Evolutionary conservation across 176 grass and related monocot species (phyloP).

Genomic region (Triticum urartu): DNA sequence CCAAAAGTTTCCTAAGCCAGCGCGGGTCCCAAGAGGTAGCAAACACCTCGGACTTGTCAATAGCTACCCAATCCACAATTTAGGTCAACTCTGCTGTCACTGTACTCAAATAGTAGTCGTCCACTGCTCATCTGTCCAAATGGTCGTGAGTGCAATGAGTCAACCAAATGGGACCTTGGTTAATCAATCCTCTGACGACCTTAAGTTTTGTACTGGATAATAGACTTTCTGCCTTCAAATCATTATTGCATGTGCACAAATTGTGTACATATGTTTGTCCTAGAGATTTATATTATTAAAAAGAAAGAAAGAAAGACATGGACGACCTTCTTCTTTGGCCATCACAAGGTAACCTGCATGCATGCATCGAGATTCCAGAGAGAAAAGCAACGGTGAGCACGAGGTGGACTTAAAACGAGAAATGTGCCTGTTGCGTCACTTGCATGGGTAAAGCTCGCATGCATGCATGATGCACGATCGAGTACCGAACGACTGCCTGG

Average conservation of each 20-base stretch:
- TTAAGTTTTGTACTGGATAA: background rate
- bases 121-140: background rate
- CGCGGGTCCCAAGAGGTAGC: background rate
- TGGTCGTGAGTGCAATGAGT: background rate
- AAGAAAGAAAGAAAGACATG: background rate
- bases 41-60: conserved; percentile 23
- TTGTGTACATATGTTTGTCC: background rate
- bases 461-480: background rate
- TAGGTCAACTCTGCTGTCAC: conserved; percentile 32
- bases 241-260: background rate
- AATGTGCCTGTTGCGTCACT: conserved; percentile 4
- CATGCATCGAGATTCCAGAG: background rate
- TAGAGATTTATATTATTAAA: no score
- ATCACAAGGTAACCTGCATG: conserved; percentile 6
- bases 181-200: background rate
- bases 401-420: conserved; percentile 40
- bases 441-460: conserved; percentile 35
- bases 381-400: conserved; percentile 31
- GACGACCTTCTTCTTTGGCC: conserved; percentile 7
- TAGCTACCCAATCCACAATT: conserved; percentile 10
- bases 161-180: background rate
- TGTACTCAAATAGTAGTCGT: background rate
- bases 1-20: conserved; percentile 19
- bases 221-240: background rate
- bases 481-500: background rate